phyloP scores from a whole-genome alignment of 2,329 filamentous ascomycete genomes.

The Aureobasidium mangrovei region DNA sequence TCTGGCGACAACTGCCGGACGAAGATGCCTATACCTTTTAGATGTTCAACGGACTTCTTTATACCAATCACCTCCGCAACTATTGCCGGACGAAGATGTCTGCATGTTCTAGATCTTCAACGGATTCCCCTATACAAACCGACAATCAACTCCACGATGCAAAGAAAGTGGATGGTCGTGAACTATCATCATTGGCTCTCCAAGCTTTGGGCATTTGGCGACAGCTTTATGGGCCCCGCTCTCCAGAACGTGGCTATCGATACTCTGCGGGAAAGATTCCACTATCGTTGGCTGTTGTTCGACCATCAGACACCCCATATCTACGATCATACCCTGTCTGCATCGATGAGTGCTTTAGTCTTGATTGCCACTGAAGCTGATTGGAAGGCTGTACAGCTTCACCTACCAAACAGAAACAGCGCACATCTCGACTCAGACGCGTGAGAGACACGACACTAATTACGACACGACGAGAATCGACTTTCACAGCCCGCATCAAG shows the following conservation, averaged over 20 bases:
- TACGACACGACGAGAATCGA: too few species aligned
- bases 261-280: background rate
- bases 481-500: too few species aligned
- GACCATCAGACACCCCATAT: background rate
- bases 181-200: background rate
- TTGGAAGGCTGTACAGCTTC: too few species aligned
- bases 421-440: too few species aligned
- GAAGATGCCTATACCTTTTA: too few species aligned
- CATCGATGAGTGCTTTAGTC: too few species aligned
- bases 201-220: background rate
- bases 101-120: conserved; percentile 16
- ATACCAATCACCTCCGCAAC: too few species aligned
- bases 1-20: too few species aligned
- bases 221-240: background rate
- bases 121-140: conserved; percentile 17
- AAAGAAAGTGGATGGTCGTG: background rate
- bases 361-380: too few species aligned
- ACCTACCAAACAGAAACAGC: too few species aligned
- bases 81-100: conserved; percentile 13
- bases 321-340: background rate
- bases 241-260: background rate
- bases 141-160: background rate
- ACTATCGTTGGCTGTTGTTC: background rate
- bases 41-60: too few species aligned
- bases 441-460: too few species aligned